A percentile compares a stretch with the other conserved stretches of the same genome.
Conservation (phyloP, 768 basidiomycete genomes). For the Crassisporium funariophilum region DNA sequence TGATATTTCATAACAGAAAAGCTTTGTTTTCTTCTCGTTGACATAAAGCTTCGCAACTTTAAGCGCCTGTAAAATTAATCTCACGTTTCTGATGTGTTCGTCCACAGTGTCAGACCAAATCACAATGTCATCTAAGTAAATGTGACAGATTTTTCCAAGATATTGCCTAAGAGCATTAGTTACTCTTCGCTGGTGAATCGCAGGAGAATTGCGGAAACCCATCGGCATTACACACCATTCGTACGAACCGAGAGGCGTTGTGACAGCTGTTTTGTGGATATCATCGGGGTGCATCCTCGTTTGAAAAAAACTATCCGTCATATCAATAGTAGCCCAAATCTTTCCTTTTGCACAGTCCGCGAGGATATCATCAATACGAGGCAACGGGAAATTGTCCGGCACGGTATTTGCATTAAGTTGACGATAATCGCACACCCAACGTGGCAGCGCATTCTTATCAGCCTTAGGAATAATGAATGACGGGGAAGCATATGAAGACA, state of each 20-base stretch:
- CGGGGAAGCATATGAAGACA: conserved; percentile 31
- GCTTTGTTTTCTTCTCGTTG: conserved; percentile 23
- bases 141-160: conserved; percentile 44
- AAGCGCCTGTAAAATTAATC: conserved; percentile 24
- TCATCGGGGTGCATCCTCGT: conserved; percentile 30
- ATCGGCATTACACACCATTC: conserved; percentile 43
- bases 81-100: conserved; percentile 32
- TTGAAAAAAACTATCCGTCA: conserved; percentile 36
- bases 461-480: conserved; percentile 39
- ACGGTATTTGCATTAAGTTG: conserved; percentile 29
- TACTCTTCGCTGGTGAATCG: conserved; percentile 30
- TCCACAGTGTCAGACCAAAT: conserved; percentile 42
- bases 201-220: conserved; percentile 32
- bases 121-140: conserved; percentile 48
- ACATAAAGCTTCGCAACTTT: conserved; percentile 8
- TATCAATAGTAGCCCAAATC: conserved; percentile 18
- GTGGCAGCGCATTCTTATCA: conserved; percentile 25
- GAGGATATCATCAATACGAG: conserved; percentile 22
- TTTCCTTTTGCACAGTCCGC: conserved; percentile 20
- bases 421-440: conserved; percentile 36
- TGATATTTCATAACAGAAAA: conserved; percentile 20
- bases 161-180: conserved; percentile 29
- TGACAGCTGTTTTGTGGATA: conserved; percentile 20
- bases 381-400: conserved; percentile 23
- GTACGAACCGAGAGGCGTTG: conserved; percentile 31